phyloP scores from a whole-genome alignment of 768 basidiomycete genomes.

The Leucosporidium yakuticum region DNA sequence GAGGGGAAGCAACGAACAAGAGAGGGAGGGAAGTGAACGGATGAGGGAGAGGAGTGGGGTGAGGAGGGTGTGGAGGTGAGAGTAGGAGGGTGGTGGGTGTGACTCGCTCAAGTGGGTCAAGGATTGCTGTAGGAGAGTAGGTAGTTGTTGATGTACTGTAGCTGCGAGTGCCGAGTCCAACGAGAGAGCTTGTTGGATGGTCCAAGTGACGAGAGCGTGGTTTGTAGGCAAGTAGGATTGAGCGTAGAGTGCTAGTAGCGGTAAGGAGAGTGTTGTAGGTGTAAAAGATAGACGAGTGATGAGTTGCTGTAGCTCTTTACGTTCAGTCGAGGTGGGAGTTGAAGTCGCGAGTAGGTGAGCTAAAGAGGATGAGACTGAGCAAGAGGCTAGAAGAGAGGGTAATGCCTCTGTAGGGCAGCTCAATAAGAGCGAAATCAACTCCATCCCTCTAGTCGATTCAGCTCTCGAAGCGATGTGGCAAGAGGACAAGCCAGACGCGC shows the following conservation, averaged over 20 bases:
- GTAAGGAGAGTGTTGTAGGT: background rate
- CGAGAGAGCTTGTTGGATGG: conserved; percentile 12
- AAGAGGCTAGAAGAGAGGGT: background rate
- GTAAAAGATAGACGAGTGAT: background rate
- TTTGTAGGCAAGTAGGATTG: conserved; percentile 2
- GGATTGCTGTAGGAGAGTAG: background rate
- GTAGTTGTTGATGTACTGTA: background rate
- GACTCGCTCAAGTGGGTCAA: background rate
- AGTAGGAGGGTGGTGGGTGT: background rate
- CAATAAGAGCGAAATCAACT: background rate
- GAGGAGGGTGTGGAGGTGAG: background rate
- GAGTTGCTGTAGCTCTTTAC: conserved; percentile 11
- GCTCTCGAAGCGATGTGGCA: background rate
- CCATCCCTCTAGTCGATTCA: background rate
- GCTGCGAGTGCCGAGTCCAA: background rate
- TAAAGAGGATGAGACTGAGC: background rate
- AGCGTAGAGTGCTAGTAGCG: conserved; percentile 20
- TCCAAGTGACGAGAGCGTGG: background rate
- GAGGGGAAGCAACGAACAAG: background rate
- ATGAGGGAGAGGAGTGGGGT: background rate
- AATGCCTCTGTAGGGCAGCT: background rate
- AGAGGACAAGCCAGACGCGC: background rate
- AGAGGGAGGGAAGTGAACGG: background rate
- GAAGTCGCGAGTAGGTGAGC: background rate
- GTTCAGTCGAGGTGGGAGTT: background rate